Conservation (phyloP, 257 asterid genomes). For the Paraleonurus japonicus region DNA sequence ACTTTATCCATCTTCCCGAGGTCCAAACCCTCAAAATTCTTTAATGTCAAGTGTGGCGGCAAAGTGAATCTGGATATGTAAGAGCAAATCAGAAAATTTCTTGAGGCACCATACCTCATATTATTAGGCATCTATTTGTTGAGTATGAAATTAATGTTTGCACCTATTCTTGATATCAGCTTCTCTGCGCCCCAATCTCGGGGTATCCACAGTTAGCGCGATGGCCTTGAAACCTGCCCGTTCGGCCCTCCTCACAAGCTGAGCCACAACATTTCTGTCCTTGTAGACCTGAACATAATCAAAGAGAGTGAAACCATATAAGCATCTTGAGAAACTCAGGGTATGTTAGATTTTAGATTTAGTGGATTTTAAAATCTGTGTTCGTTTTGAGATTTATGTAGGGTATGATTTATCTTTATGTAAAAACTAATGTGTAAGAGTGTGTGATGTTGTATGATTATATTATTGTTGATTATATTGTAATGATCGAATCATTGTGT, state of each 20-base stretch:
- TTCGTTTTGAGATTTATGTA: no score
- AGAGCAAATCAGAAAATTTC: constrained; percentile 35
- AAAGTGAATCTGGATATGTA: constrained; percentile 37
- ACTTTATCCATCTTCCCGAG: constrained; percentile 83
- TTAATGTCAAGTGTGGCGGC: constrained; percentile 68
- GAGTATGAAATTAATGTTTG: background rate
- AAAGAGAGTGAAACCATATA: background rate
- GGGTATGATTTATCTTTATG: no score
- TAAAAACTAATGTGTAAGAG: no score
- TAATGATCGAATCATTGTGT: no score
- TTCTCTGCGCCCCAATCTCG: constrained; percentile 86
- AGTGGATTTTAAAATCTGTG: no score
- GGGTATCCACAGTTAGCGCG: constrained; percentile 93
- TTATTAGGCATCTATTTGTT: background rate
- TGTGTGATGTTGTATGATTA: no score
- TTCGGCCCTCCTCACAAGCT: constrained; percentile 90
- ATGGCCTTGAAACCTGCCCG: constrained; percentile 96
- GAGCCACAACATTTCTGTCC: constrained; percentile 89
- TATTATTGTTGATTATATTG: no score
- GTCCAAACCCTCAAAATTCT: constrained; percentile 84
- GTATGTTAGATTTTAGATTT: no score
- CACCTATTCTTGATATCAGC: constrained; percentile 93
- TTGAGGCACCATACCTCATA: constrained; percentile 11
- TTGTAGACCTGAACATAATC: constrained; percentile 62
- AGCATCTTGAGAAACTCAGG: background rate